Evolutionary conservation across 306 rosid genomes (phyloP), one percentile per base, ranked within the genome.

Genomic region (Bauhinia variegata): DNA sequence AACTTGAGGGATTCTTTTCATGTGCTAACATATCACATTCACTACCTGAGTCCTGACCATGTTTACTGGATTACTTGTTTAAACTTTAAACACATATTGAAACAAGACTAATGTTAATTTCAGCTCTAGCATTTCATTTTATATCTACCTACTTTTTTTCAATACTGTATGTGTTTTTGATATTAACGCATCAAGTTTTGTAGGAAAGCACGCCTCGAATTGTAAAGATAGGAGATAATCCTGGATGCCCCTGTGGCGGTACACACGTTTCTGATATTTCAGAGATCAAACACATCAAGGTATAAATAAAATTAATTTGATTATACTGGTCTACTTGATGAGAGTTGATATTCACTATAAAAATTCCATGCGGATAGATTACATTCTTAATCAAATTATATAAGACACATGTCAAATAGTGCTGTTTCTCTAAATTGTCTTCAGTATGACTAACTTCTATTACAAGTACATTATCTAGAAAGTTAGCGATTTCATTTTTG

Each of bases 191-290:
- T 67, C 47, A 50, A 74, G 67, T 70, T 65, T 68, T 54, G 41
- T 82, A 87, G 95, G 86, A 37, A 12, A 87, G 84, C 91, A 79
- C 85, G 33, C 95, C 95, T 62, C 85, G 96, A 30, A 65, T 87
- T 67, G 79, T 89, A 62, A 80, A 65, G 78, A 48, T 89, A 48
- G 88, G 84, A 44, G 76, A 61, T 72, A 67, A 55, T 69, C 84
- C 79, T 8, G 96, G 89, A 54, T 83, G 96, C 67, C 95, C 95
- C 0, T 89, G 96, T 59, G 96, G 96, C 11, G 96, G 96, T 52
- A 87, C 95, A 36, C 91, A 83, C 62, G 89, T 89, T 67, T 49
- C 78, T 56, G 84, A 87, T 69, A 68, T 89, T 71, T 87, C 91
- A 14, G 96, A 87, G 39, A 85, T 89, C 60, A 60, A 30, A 33